Base-by-base conservation (phyloP, 768 basidiomycete species). In the Boletus tylopilopsis region DNA sequence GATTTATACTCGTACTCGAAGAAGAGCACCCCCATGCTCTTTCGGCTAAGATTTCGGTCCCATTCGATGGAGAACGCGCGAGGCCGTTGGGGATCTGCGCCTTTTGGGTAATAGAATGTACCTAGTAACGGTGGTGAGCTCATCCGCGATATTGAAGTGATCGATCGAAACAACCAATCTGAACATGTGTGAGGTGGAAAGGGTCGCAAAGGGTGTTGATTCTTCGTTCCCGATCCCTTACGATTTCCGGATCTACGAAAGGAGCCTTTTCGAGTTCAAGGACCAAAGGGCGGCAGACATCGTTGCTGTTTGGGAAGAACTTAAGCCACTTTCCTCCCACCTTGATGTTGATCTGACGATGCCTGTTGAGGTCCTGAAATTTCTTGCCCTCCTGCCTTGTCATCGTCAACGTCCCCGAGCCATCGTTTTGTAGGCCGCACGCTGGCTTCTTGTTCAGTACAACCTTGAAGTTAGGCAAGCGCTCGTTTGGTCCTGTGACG, bases 21-120 rank as follows among this genome's bases (percentile, higher is more conserved):
- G 27, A 71, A 64, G 18, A 90, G 63, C 62, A 77, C 74, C 0
- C 76, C 85, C 27, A 75, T 72, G 30, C 79, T 74, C 37, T 72
- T 54, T 7, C 58, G 52, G 34, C 68, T 63, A 51, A 79, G 82
- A 33, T 79, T 69, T 34, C 73, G 67, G 47, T 85, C 78, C 77
- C 81, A 88, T 66, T 91, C 90, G 5, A 82, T 68, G 0, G 87
- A 90, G 62, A 86, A 91, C 3, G 73, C 70, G 9, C 81, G 77
- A 16, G 73, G 64, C 16, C 58, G 57, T 37, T 66, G 66, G 8
- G 60, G 68, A 8, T 54, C 23, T 22, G 64, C 58, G 34, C 27
- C 40, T n/a, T 18, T 23, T 2, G 66, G 57, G 12, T 56, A 62
- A 49, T 70, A 69, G 29, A 66, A 69, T 6, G 43, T 54, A 10